These are phyloP conservation scores for Fusarium coffeatum DNA, from an alignment of 2,329 filamentous ascomycete species.

Conservation along the genomic window DNA sequence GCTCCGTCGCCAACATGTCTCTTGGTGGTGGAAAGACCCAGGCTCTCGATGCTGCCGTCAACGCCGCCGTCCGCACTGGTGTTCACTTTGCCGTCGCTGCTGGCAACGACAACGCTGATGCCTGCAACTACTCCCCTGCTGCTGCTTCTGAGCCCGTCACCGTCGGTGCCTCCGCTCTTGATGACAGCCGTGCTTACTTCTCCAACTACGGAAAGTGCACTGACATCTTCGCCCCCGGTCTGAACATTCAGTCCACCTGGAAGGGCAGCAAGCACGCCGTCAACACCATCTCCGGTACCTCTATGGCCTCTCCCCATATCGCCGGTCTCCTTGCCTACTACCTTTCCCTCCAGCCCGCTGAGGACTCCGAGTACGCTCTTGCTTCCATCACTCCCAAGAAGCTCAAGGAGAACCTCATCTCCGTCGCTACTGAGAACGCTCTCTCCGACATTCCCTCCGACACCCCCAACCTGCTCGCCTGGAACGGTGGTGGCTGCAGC, in stretches of 20 bases:
- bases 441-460: slow-evolving; percentile 85
- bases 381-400: slow-evolving; percentile 90
- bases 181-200: slow-evolving; percentile 98
- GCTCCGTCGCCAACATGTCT: slow-evolving; percentile 99
- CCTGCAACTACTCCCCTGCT: slow-evolving; percentile 98
- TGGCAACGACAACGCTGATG: slow-evolving; percentile 98
- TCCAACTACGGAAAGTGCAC: slow-evolving; percentile 99
- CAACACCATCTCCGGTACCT: slow-evolving; percentile 99
- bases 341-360: slow-evolving; percentile 91
- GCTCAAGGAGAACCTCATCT: slow-evolving; percentile 89
- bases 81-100: slow-evolving; percentile 98
- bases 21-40: slow-evolving; percentile 97
- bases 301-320: slow-evolving; percentile 98
- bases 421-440: slow-evolving; percentile 80
- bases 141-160: slow-evolving; percentile 92
- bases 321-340: slow-evolving; percentile 97
- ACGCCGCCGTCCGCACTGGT: slow-evolving; percentile 90
- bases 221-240: slow-evolving; percentile 97
- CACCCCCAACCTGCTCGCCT: slow-evolving; percentile 95
- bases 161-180: slow-evolving; percentile 92
- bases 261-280: slow-evolving; percentile 94
- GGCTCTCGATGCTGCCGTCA: slow-evolving; percentile 90
- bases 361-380: slow-evolving; percentile 91
- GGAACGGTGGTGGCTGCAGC: slow-evolving; percentile 95
- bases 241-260: slow-evolving; percentile 98